Percentiles rank a stretch among this genome's conserved stretches.
These are phyloP conservation scores for Elsinoe necatrix DNA, from an alignment of 2,329 filamentous ascomycete species.

Conservation along the genomic window DNA sequence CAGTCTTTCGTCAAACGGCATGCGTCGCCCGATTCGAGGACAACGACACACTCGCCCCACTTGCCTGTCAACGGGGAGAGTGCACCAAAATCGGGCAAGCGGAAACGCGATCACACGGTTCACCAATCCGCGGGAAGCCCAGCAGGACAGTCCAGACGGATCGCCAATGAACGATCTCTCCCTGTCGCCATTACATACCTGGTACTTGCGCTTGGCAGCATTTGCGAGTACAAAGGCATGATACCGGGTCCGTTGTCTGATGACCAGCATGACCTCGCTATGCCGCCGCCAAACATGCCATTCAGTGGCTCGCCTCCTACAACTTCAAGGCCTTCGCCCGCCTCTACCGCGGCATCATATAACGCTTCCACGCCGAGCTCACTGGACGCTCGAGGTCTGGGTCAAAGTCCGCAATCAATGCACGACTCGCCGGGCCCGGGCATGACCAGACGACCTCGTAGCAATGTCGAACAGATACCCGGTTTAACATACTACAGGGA, in stretches of 20 bases:
- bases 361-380: conserved; percentile 24
- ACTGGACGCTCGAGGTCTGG: conserved; percentile 21
- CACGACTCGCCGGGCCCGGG: conserved; percentile 22
- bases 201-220: conserved; percentile 77
- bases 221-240: conserved; percentile 51
- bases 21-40: conserved; percentile 31
- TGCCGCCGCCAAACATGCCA: conserved; percentile 8
- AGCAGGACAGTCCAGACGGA: conserved; percentile 20
- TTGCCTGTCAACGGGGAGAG: conserved; percentile 12
- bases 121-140: conserved; percentile 20
- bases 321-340: conserved; percentile 32
- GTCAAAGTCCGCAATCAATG: conserved; percentile 27
- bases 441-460: conserved; percentile 16
- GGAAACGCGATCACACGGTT: conserved; percentile 13
- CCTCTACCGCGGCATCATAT: conserved; percentile 30
- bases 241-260: conserved; percentile 51
- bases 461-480: conserved; percentile 66
- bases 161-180: conserved; percentile 52
- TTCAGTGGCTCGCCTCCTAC: conserved; percentile 18
- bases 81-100: conserved; percentile 14
- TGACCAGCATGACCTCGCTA: conserved; percentile 24
- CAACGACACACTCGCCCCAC: conserved; percentile 15
- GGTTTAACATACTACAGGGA: conserved; percentile 84
- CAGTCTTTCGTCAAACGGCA: conserved; percentile 43
- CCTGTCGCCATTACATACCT: conserved; percentile 74